phyloP scores from a whole-genome alignment of 805 yeast species.

The Kurtzmaniella fragi region DNA sequence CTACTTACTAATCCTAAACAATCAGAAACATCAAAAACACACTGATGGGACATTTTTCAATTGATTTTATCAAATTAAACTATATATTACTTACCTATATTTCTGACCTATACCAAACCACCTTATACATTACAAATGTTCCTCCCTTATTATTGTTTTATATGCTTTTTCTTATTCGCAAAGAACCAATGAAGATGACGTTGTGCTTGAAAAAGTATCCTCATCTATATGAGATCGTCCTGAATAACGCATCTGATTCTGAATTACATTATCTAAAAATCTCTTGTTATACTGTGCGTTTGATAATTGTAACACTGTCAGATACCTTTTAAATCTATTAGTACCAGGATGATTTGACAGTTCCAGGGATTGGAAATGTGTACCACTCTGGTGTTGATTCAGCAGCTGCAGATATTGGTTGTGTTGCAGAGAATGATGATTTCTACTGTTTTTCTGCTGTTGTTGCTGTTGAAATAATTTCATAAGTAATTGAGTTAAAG shows the following conservation, averaged over 20 bases:
- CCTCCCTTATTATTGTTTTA: slow-evolving; percentile 4
- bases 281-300: background rate
- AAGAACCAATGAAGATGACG: slow-evolving; percentile 12
- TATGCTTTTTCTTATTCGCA: slow-evolving; percentile 6
- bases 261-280: slow-evolving; percentile 1
- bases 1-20: no score
- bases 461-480: slow-evolving; percentile 2
- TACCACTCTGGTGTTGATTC: background rate
- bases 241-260: slow-evolving; percentile 3
- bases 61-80: slow-evolving; percentile 13
- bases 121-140: no score
- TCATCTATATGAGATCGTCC: background rate
- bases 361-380: background rate
- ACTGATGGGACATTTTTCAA: slow-evolving; percentile 27
- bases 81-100: no score
- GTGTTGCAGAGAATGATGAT: background rate
- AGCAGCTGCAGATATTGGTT: background rate
- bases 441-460: background rate
- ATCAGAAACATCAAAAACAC: no score
- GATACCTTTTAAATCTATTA: slow-evolving; percentile 1
- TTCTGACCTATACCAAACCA: no score
- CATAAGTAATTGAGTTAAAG: slow-evolving; percentile 5
- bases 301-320: slow-evolving; percentile 2
- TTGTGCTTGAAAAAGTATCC: slow-evolving; percentile 3
- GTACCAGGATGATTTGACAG: background rate